Percentiles rank a stretch among this genome's conserved stretches.
Conservation (phyloP, 768 basidiomycete species). For the Suillus spraguei region DNA sequence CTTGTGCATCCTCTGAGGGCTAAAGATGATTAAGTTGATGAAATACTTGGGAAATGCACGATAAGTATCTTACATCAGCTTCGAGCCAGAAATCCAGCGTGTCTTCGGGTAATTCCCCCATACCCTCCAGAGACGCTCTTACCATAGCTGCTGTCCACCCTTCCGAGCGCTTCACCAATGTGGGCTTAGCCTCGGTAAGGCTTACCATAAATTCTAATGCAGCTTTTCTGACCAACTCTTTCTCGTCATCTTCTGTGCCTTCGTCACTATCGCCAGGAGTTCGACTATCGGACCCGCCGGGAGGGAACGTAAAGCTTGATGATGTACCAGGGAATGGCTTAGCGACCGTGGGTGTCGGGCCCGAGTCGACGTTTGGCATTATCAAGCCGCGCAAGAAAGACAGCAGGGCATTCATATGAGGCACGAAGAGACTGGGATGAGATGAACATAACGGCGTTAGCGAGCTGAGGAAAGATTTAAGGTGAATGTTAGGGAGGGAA, state of each 20-base stretch:
- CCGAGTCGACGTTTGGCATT: slow-evolving; percentile 59
- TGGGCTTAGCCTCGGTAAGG: slow-evolving; percentile 72
- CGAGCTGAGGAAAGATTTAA: slow-evolving; percentile 66
- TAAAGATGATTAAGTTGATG: slow-evolving; percentile 26
- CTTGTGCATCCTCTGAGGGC: slow-evolving; percentile 64
- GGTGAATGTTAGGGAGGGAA: slow-evolving; percentile 50
- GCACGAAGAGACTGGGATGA: slow-evolving; percentile 71
- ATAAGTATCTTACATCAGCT: slow-evolving; percentile 61
- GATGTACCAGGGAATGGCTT: slow-evolving; percentile 41
- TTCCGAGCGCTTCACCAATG: slow-evolving; percentile 65
- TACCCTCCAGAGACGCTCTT: slow-evolving; percentile 77
- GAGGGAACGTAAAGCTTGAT: slow-evolving; percentile 43
- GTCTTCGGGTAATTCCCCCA: slow-evolving; percentile 76
- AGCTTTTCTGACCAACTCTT: slow-evolving; percentile 66
- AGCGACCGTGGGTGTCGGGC: slow-evolving; percentile 56
- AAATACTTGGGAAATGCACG: slow-evolving; percentile 7
- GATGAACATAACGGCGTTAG: slow-evolving; percentile 72
- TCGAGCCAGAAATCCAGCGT: slow-evolving; percentile 62
- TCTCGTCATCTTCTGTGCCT: slow-evolving; percentile 59
- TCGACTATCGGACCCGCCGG: slow-evolving; percentile 32
- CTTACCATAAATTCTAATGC: slow-evolving; percentile 85
- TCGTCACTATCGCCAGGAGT: slow-evolving; percentile 37
- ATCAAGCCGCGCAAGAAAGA: slow-evolving; percentile 72
- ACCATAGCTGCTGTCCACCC: slow-evolving; percentile 76
- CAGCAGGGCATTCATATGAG: slow-evolving; percentile 69